Evolutionary conservation across 805 yeast genomes (phyloP).

Genomic region (Lipomyces orientalis): DNA sequence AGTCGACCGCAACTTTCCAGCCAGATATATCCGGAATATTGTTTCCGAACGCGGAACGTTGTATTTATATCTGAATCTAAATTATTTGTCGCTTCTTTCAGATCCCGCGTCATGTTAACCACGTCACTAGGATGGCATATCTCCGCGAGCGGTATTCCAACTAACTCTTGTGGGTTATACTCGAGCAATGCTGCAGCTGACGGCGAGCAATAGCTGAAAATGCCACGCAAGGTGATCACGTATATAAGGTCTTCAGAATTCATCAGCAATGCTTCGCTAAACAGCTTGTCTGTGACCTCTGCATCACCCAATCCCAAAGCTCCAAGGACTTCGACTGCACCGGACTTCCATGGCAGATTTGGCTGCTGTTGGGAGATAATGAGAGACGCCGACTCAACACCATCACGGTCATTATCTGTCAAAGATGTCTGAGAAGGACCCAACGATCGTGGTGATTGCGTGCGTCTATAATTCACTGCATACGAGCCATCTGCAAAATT

Average conservation of each 20-base stretch:
- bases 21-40: slow-evolving; percentile 27
- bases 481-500: slow-evolving; percentile 11
- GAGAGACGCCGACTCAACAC: not conserved
- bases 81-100: slow-evolving; percentile 15
- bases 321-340: slow-evolving; percentile 14
- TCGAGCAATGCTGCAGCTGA: slow-evolving; percentile 19
- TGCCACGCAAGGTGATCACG: slow-evolving; percentile 26
- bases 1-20: slow-evolving; percentile 19
- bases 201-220: slow-evolving; percentile 23
- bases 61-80: slow-evolving; percentile 7
- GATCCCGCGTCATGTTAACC: slow-evolving; percentile 23
- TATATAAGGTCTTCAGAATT: slow-evolving; percentile 23
- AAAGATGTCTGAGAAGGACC: slow-evolving; percentile 3
- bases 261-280: slow-evolving; percentile 17
- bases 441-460: slow-evolving; percentile 16
- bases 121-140: slow-evolving; percentile 28
- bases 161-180: slow-evolving; percentile 25
- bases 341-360: slow-evolving; percentile 6
- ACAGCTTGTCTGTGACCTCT: slow-evolving; percentile 19
- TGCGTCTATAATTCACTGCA: slow-evolving; percentile 19
- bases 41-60: slow-evolving; percentile 16
- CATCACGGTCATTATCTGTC: not conserved
- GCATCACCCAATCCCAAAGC: slow-evolving; percentile 17
- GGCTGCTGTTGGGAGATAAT: slow-evolving; percentile 1
- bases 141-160: slow-evolving; percentile 13